Percentiles rank a stretch among this genome's conserved stretches.
Conservation (phyloP, 148 eudicot genomes). For the Rhododendron kiyosumense region DNA sequence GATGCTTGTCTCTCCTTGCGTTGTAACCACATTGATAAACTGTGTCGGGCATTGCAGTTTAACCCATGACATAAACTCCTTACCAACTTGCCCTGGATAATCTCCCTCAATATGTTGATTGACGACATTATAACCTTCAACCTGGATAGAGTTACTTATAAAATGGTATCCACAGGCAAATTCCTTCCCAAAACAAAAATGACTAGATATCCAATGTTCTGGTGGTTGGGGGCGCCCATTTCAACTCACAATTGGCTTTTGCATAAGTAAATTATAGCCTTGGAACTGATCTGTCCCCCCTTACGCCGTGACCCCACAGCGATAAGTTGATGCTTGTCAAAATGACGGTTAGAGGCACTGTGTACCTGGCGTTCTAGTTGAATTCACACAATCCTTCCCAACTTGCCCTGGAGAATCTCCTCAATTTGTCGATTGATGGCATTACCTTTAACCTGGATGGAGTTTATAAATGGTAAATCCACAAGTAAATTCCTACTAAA, state of each 20-base stretch:
- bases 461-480: background rate
- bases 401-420: constrained; percentile 21
- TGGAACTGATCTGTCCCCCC: background rate
- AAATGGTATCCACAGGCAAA: background rate
- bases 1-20: background rate
- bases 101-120: constrained; percentile 37
- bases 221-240: background rate
- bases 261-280: background rate
- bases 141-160: constrained; percentile 24
- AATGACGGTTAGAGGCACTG: background rate
- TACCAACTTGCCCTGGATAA: constrained; percentile 16
- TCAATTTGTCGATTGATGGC: constrained; percentile 43
- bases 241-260: background rate
- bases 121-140: constrained; percentile 34
- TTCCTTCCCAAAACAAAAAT: background rate
- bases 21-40: background rate
- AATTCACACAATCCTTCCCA: constrained; percentile 5
- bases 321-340: background rate
- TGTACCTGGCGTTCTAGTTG: background rate
- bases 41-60: background rate
- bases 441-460: constrained; percentile 48
- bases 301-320: background rate
- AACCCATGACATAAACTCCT: constrained; percentile 1
- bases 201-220: background rate
- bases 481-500: background rate